Base-by-base conservation (phyloP, 2,329 filamentous ascomycete species). In the Fusarium avenaceum region DNA sequence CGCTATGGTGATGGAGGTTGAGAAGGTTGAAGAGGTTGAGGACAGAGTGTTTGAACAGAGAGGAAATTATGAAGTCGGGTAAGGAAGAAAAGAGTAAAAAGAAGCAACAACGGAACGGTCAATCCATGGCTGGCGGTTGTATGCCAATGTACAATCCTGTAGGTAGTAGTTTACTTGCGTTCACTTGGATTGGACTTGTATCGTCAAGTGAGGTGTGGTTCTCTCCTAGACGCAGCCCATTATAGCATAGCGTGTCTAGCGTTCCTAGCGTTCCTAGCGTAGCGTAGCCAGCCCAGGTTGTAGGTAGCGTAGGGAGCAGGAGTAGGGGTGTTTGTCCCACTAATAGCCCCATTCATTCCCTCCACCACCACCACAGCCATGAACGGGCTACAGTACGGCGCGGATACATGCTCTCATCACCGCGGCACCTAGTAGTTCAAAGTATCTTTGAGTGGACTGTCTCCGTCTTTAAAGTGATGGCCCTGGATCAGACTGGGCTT, bases 41-140 rank as follows among this genome's bases (percentile, higher is more conserved):
- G 55, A 55, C 26, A 53, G 59, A 42, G 48, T 48, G 63, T 51
- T 53, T 50, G 53, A 67, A 55, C 49, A 50, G 20, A 52, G 65
- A 53, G 54, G 55, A 65, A 59, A 51, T 52, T 46, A 67, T 59
- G 46, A 35, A 19, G 35, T n/a, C 7, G 11, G 20, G 30, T 30
- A 32, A 32, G 53, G 52, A 48, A 70, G 59, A 32, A 56, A 53
- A 57, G 47, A 63, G 43, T 54, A 57, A 65, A 65, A 66, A 69
- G 60, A 71, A 74, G 67, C 64, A 64, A 63, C 59, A 67, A 66
- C 60, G 59, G 50, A 51, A 63, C 53, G 52, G 59, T 53, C 50
- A 53, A 67, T 74, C 72, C 72, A 74, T 74, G 74, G 65, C 69
- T 77, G 69, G 69, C 72, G 67, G 72, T 74, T 75, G 69, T 70